Evolutionary conservation across 2,329 filamentous ascomycete species (phyloP), one percentile per base, ranked within the genome.

Genomic region (Colletotrichum tamarilloi): DNA sequence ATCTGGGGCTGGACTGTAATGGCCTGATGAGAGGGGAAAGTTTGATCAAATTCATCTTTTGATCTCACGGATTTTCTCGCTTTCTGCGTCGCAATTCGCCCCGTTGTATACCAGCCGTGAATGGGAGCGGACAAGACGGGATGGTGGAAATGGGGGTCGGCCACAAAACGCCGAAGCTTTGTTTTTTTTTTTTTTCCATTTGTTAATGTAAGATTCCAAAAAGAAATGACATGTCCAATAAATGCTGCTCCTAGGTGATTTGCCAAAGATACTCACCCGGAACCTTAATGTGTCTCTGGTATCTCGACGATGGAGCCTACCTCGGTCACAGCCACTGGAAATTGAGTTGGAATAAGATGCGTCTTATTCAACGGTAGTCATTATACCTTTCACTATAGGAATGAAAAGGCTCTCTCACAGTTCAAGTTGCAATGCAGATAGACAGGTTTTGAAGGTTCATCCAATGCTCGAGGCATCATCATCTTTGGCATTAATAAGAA

Each of bases 401-500:
- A 6, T 16, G 42, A 19, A n/a, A 19, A n/a, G 19, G 19, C 5
- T 46, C 19, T 46, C 8, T 46, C 19, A 32, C 19, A 24, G 14
- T 2, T 24, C 9, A 3, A 19, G 2, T 5, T 35, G 16, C 32
- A 35, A 35, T 12, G 32, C 9, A 35, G 3, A 22, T 16, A 9
- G 24, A 24, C 6, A 24, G 5, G 5, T 38, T 9, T 28, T 62
- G 6, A 14, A n/a, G 28, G 4, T n/a, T 55, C 22, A 32, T 28
- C 42, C 42, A 14, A 55, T 64, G 16, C 62, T 16, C 9, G 28
- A 38, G 22, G 53, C 46, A 63, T 63, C 38, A 22, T 73, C 24
- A 8, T 70, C 22, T 67, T 58, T 68, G 62, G 12, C 22, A 70
- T 70, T 73, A 70, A 38, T 24, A 49, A 16, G 16, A 42, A 56